phyloP scores from a whole-genome alignment of 2,329 filamentous ascomycete genomes.

The Dactylellina haptotyla region DNA sequence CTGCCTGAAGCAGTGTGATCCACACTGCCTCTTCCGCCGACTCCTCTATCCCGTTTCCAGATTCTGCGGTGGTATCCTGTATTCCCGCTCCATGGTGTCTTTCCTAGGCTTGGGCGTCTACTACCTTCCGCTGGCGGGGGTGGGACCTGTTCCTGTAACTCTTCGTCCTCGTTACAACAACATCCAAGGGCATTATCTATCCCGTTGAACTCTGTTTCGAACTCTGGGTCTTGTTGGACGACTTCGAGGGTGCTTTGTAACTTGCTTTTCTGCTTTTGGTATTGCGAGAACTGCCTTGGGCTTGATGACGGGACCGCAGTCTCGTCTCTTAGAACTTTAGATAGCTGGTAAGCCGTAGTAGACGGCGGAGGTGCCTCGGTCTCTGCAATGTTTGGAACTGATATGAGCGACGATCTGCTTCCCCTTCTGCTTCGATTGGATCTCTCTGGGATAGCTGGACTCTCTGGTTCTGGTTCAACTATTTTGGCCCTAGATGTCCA shows the following conservation, averaged over 20 bases:
- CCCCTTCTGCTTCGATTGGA: slow-evolving; percentile 14
- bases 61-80: slow-evolving; percentile 37
- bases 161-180: slow-evolving; percentile 44
- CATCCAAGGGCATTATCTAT: slow-evolving; percentile 31
- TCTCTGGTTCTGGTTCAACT: slow-evolving; percentile 17
- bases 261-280: background rate
- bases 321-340: background rate
- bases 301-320: background rate
- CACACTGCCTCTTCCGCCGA: slow-evolving; percentile 26
- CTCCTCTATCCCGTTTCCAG: slow-evolving; percentile 51
- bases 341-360: background rate
- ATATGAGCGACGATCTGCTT: slow-evolving; percentile 11
- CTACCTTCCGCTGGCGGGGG: background rate
- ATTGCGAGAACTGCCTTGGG: background rate
- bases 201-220: slow-evolving; percentile 19
- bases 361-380: background rate
- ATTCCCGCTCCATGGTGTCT: slow-evolving; percentile 26
- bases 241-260: slow-evolving; percentile 33
- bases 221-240: slow-evolving; percentile 34
- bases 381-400: background rate
- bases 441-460: background rate
- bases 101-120: slow-evolving; percentile 6
- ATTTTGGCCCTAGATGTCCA: slow-evolving; percentile 31
- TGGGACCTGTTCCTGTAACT: background rate
- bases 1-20: background rate